These are phyloP conservation scores for Licmophora abbreviata DNA, from an alignment of 108 stramenopile species.

Conservation along the genomic window DNA sequence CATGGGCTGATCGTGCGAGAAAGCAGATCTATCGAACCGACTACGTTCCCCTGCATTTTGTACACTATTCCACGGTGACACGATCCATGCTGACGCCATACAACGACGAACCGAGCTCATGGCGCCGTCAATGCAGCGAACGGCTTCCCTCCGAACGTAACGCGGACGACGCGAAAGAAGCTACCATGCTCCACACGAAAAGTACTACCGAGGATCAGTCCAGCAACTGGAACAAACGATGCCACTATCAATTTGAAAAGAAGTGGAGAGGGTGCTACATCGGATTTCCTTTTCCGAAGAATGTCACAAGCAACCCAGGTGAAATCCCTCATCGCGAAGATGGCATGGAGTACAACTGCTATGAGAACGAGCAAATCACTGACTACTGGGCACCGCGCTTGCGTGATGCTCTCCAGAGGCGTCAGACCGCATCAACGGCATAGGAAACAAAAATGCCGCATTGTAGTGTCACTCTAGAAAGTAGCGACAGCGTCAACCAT, in stretches of 20 bases:
- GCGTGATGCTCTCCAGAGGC: conserved; percentile 24
- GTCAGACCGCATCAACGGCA: background rate
- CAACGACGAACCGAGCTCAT: conserved; percentile 18
- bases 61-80: conserved; percentile 79
- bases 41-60: conserved; percentile 71
- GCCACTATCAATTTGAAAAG: conserved; percentile 15
- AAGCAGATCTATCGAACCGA: conserved; percentile 77
- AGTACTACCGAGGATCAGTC: conserved; percentile 33
- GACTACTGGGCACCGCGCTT: conserved; percentile 42
- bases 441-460: background rate
- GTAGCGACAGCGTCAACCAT: too few relatives aligned
- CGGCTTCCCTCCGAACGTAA: conserved; percentile 19
- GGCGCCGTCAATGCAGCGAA: conserved; percentile 14
- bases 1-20: conserved; percentile 55
- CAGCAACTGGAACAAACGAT: conserved; percentile 29
- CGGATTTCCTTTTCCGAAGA: conserved; percentile 41
- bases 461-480: too few relatives aligned
- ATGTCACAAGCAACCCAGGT: background rate
- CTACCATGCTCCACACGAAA: conserved; percentile 77
- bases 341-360: conserved; percentile 65
- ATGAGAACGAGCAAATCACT: conserved; percentile 31
- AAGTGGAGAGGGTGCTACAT: conserved; percentile 41
- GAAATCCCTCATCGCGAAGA: conserved; percentile 12
- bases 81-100: conserved; percentile 18
- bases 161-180: conserved; percentile 61